phyloP scores from a whole-genome alignment of 1,284 basidiomycete species.

The Violaceomyces palustris region DNA sequence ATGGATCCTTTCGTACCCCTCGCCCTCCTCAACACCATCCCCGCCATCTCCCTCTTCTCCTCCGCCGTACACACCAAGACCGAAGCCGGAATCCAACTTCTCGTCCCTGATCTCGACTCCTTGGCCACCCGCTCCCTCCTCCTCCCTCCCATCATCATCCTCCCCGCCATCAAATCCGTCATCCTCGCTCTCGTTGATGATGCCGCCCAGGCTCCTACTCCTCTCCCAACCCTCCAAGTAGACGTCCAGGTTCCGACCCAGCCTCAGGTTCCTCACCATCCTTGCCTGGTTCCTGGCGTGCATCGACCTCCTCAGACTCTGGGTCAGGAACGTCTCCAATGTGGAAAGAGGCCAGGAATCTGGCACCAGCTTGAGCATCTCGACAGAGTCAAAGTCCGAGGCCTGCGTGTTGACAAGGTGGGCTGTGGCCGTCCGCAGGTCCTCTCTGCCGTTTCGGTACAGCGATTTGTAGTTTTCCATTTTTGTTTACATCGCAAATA shows the following conservation, averaged over 20 bases:
- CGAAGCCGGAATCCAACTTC: not conserved
- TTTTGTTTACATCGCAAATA: no score
- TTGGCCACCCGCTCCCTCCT: not conserved
- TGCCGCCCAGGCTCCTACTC: conserved; percentile 31
- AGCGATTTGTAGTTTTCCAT: no score
- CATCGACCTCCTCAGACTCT: conserved; percentile 23
- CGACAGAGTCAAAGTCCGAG: conserved; percentile 23
- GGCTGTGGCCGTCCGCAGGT: conserved; percentile 29
- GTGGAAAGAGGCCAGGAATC: conserved; percentile 32
- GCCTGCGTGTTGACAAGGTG: conserved; percentile 42
- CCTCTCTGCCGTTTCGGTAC: conserved; percentile 3
- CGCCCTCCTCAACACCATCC: not conserved
- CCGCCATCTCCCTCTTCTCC: not conserved
- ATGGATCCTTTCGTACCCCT: not conserved
- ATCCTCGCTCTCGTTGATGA: conserved; percentile 22
- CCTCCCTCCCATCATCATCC: not conserved
- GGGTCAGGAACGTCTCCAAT: conserved; percentile 37
- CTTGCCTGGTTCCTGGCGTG: conserved; percentile 26
- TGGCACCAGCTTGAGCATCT: conserved; percentile 37
- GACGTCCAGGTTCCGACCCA: conserved; percentile 33
- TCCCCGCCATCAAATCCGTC: conserved; percentile 4
- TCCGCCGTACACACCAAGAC: not conserved
- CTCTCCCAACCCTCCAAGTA: conserved; percentile 30
- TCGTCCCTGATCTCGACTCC: not conserved
- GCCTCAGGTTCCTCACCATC: conserved; percentile 27